Percentiles rank a stretch among this genome's conserved stretches.
phyloP scores from a whole-genome alignment of 2,329 filamentous ascomycete species.

The Rhynchosporium graminicola region DNA sequence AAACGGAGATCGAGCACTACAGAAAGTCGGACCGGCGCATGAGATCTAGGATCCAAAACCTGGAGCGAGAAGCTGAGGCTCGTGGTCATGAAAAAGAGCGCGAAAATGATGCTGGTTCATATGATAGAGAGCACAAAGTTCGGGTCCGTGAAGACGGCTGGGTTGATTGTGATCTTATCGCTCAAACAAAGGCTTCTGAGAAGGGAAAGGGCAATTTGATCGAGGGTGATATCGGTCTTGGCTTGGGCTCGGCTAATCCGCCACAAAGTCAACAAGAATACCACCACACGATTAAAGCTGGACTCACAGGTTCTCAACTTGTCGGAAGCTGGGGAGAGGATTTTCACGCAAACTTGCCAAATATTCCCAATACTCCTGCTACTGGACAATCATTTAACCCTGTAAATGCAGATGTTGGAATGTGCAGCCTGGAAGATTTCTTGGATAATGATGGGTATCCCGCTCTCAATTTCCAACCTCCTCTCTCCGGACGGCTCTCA shows the following conservation, averaged over 20 bases:
- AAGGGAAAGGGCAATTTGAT: constrained; percentile 1
- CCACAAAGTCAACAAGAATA: constrained; percentile 7
- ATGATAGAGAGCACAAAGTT: neutral
- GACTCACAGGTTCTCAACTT: neutral
- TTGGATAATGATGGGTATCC: constrained; percentile 15
- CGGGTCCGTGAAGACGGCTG: neutral
- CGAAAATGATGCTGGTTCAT: neutral
- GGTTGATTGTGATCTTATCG: neutral
- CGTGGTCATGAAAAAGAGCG: constrained; percentile 1
- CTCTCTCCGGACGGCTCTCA: neutral
- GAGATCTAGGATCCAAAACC: constrained; percentile 14
- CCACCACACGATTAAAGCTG: neutral
- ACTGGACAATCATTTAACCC: neutral
- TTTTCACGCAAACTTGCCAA: neutral
- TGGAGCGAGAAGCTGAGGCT: constrained; percentile 1
- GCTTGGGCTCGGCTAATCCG: constrained; percentile 3
- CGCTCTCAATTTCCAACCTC: neutral
- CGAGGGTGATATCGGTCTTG: neutral
- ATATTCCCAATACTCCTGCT: constrained; percentile 7
- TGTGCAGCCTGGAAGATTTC: constrained; percentile 22
- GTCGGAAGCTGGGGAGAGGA: constrained; percentile 1
- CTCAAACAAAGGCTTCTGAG: neutral
- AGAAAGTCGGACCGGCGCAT: constrained; percentile 27
- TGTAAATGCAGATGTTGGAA: constrained; percentile 18
- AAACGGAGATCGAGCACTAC: constrained; percentile 29